Base-by-base conservation (phyloP, 1,284 basidiomycete genomes). In the Gomphus bonarii region DNA sequence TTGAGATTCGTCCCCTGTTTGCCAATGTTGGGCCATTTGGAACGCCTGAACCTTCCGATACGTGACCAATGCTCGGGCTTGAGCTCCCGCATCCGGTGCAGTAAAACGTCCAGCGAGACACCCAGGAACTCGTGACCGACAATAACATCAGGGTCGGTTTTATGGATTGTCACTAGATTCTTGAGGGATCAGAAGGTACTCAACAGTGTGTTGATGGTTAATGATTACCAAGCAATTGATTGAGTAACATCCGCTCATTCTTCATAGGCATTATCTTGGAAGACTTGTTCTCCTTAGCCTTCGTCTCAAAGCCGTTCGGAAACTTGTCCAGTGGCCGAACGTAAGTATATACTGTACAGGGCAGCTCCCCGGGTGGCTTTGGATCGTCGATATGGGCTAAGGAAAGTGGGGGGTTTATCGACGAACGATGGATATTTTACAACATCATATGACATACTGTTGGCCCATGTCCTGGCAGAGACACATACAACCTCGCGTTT, bases 41-140 rank as follows among this genome's bases (percentile, higher is more conserved):
- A 82, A 43, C 93, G 78, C 58, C 92, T 80, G 73, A 98, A 91
- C n/a, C 97, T 82, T 36, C 95, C 91, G 22, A 99, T 80, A 35
- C 92, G 82, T 18, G 91, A 95, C 91, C 92, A 98, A 66, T 97
- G 89, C 55, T 97, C 91, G 12, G 82, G 81, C 66, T 91, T 92
- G 47, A 92, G 78, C 61, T 97, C 91, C 61, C 84, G 82, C 86
- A 99, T 89, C 0, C 97, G 85, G 66, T 91, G 86, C 25, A 99
- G 77, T 20, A 99, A 75, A 25, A 97, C 88, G 64, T 99, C 95
- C 31, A 98, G 79, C 3, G 88, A 86, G 47, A 88, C 88, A n/a
- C 91, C 94, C 11, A 92, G 75, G 69, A 99, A 95, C 59, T 97
- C 94, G 67, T 98, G 94, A 0, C 95, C 94, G 33, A 99, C 79